A percentile compares a stretch with the other conserved stretches of the same genome.
Conservation (phyloP, 169 alveolate species). For the Plasmodium gonderi region DNA sequence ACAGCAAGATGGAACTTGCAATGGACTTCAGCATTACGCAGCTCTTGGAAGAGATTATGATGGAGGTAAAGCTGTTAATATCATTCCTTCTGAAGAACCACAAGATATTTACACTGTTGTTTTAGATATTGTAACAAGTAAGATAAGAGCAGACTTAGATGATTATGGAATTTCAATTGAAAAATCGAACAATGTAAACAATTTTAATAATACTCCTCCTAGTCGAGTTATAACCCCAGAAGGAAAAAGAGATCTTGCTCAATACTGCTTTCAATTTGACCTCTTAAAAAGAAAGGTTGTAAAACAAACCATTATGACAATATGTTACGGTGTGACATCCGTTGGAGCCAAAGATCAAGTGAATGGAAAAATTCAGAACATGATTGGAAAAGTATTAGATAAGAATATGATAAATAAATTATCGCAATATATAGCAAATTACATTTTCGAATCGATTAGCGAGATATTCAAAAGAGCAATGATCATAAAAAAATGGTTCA, state of each 20-base stretch:
- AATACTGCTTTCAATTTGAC: conserved; percentile 83
- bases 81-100: conserved; percentile 92
- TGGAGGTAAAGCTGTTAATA: conserved; percentile 96
- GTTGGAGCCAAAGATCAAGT: conserved; percentile 91
- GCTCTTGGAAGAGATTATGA: conserved; percentile 96
- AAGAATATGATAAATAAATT: conserved; percentile 73
- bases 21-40: conserved; percentile 97
- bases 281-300: conserved; percentile 93
- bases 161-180: not conserved
- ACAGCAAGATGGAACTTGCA: conserved; percentile 98
- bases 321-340: conserved; percentile 98
- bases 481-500: conserved; percentile 95
- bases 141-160: conserved; percentile 77
- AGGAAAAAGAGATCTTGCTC: conserved; percentile 81
- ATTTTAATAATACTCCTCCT: not conserved
- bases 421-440: conserved; percentile 88
- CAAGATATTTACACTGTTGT: conserved; percentile 97
- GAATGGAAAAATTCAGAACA: conserved; percentile 25
- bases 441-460: conserved; percentile 93
- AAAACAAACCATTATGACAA: conserved; percentile 99
- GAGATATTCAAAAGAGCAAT: conserved; percentile 95
- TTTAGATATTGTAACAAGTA: conserved; percentile 79
- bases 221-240: too few species aligned
- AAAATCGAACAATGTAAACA: not conserved
- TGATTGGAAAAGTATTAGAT: conserved; percentile 68